phyloP scores from a whole-genome alignment of 345 rosid genomes.

The Stellera chamaejasme region DNA sequence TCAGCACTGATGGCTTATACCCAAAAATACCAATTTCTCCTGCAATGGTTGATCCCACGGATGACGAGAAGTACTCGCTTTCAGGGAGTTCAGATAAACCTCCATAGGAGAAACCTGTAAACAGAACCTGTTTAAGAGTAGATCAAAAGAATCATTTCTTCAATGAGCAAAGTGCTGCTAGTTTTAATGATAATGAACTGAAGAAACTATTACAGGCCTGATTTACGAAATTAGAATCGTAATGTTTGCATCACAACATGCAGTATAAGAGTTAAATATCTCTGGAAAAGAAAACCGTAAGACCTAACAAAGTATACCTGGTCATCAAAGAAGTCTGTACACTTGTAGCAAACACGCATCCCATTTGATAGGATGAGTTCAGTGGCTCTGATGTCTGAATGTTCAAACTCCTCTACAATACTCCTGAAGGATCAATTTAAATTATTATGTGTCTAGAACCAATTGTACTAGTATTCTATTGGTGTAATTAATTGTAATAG shows the following conservation, averaged over 20 bases:
- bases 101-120: conserved; percentile 85
- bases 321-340: conserved; percentile 78
- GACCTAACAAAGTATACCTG: conserved; percentile 39
- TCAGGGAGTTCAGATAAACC: conserved; percentile 81
- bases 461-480: no score
- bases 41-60: conserved; percentile 85
- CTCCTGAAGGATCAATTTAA: conserved; percentile 28
- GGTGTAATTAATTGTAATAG: no score
- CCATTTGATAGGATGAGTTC: conserved; percentile 75
- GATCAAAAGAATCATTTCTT: background rate
- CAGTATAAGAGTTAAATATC: background rate
- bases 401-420: conserved; percentile 42
- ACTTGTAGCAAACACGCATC: conserved; percentile 65
- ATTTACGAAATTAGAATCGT: background rate
- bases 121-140: conserved; percentile 48
- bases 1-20: conserved; percentile 62
- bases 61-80: conserved; percentile 65
- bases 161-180: no score
- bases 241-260: background rate
- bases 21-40: conserved; percentile 90
- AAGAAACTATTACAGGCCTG: background rate
- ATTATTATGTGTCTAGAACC: no score
- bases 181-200: no score
- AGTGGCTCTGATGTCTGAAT: conserved; percentile 58
- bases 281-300: background rate